Base-by-base conservation (phyloP, 2,329 filamentous ascomycete genomes). In the Pseudogymnoascus sp. region DNA sequence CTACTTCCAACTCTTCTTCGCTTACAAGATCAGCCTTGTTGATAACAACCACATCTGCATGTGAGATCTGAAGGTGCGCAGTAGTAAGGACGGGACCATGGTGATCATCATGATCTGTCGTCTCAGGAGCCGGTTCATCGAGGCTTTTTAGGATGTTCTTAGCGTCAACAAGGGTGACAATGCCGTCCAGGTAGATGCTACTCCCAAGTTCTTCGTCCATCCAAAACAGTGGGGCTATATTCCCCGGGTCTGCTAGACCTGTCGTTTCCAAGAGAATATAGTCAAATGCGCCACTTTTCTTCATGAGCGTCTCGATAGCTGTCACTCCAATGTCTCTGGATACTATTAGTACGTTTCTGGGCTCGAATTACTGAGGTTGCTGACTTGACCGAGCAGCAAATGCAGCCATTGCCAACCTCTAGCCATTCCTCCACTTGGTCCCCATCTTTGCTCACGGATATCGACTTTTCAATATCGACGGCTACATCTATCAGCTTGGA, bases 221-320 rank as follows among this genome's bases (percentile, higher is more conserved):
- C 95, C 95, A 99, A 78, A 99, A 99, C 12, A 97, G 78, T 0
- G 95, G 95, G 0, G 95, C 95, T 61, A 99, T 86, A 71, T 97
- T 97, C 1, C 95, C 95, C 0, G 95, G 95, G 72, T 99, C 93
- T 3, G 95, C 95, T 5, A 99, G 82, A 0, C 95, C 95, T 0
- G 95, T 97, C 0, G 95, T 99, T 75, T 99, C 95, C 0, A 99
- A 86, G 2, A 99, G 83, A 68, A 99, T 97, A 77, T 97, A 99
- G 78, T 99, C 95, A 72, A 99, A 99, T 3, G 88, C 88, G 60
- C 93, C 93, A 67, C 90, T 91, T 71, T 92, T 91, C 67, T 93
- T 90, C 91, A 99, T 97, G 2, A 99, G 80, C 1, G 91, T 91
- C 77, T 99, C 95, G 62, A 99, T 96, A 37, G 95, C 95, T 68